Conservation (phyloP, 257 asterid genomes). For the Forsythia suspensa region DNA sequence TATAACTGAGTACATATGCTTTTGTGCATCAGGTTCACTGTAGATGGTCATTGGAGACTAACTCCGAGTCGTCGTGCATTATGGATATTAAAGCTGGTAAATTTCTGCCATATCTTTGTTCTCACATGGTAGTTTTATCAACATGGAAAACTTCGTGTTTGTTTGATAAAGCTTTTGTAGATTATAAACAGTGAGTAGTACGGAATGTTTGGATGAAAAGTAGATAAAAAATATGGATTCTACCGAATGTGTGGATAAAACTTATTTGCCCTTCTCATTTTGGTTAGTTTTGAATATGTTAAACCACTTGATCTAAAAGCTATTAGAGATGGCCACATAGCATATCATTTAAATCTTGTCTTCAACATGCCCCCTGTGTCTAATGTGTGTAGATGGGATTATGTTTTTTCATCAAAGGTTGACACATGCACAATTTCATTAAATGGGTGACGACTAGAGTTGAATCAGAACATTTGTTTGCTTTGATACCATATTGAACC, state of each 20-base stretch:
- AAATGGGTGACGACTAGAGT: not conserved
- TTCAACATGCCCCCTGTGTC: not conserved
- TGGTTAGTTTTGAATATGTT: not conserved
- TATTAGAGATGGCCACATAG: not conserved
- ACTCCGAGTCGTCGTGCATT: slow-evolving; percentile 58
- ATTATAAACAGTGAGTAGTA: too few relatives aligned
- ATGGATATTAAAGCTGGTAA: slow-evolving; percentile 79
- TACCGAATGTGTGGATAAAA: too few relatives aligned
- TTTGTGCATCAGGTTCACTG: slow-evolving; percentile 70
- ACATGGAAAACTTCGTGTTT: not conserved
- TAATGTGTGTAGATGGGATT: not conserved
- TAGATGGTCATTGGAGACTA: slow-evolving; percentile 67
- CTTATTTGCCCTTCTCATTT: not conserved
- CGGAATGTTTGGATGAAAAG: too few relatives aligned
- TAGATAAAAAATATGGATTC: too few relatives aligned
- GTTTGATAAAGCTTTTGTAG: too few relatives aligned
- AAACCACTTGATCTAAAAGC: not conserved
- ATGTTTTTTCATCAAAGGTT: not conserved
- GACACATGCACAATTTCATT: not conserved
- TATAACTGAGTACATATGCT: slow-evolving; percentile 8
- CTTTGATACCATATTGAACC: not conserved
- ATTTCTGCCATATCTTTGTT: slow-evolving; percentile 24
- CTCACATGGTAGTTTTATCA: not conserved
- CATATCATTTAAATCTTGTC: not conserved
- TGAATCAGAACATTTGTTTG: too few relatives aligned